Conservation (phyloP, 2,329 filamentous ascomycete genomes). For the Diplodia intermedia region DNA sequence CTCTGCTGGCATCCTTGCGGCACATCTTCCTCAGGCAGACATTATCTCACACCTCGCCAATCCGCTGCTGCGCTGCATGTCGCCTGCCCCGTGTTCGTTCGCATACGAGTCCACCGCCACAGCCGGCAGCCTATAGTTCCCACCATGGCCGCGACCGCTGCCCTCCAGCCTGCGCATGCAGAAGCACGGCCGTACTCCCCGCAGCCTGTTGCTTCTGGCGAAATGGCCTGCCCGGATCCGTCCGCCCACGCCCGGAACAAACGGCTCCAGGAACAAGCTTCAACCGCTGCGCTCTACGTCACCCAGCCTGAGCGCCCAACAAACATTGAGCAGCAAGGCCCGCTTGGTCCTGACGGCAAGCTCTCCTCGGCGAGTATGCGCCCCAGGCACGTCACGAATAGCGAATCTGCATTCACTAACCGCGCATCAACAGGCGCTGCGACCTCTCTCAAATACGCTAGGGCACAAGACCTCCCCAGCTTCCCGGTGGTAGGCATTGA, state of each 20-base stretch:
- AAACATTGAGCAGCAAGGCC: constrained; percentile 40
- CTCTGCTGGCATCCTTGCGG: constrained; percentile 20
- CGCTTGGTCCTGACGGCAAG: constrained; percentile 61
- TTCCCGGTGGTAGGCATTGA: constrained; percentile 72
- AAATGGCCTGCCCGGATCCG: constrained; percentile 52
- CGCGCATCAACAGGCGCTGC: constrained; percentile 59
- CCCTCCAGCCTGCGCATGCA: not conserved
- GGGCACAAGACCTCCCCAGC: constrained; percentile 74
- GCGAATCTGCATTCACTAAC: constrained; percentile 34
- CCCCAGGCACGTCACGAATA: constrained; percentile 28
- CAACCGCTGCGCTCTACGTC: constrained; percentile 66
- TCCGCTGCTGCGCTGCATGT: constrained; percentile 11
- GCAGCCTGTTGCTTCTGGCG: constrained; percentile 9
- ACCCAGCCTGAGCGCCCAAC: constrained; percentile 50
- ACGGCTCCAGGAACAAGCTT: constrained; percentile 59
- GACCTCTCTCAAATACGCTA: constrained; percentile 72
- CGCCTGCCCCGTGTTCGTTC: not conserved
- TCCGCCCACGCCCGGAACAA: constrained; percentile 49
- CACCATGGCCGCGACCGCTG: constrained; percentile 20
- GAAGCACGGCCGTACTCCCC: not conserved
- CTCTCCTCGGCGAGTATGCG: constrained; percentile 63
- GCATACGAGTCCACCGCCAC: not conserved
- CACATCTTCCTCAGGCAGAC: constrained; percentile 1
- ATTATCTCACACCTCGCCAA: constrained; percentile 11
- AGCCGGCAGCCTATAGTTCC: not conserved